Evolutionary conservation across 2,329 filamentous ascomycete species (phyloP).

Genomic region (Fusarium beomiforme): DNA sequence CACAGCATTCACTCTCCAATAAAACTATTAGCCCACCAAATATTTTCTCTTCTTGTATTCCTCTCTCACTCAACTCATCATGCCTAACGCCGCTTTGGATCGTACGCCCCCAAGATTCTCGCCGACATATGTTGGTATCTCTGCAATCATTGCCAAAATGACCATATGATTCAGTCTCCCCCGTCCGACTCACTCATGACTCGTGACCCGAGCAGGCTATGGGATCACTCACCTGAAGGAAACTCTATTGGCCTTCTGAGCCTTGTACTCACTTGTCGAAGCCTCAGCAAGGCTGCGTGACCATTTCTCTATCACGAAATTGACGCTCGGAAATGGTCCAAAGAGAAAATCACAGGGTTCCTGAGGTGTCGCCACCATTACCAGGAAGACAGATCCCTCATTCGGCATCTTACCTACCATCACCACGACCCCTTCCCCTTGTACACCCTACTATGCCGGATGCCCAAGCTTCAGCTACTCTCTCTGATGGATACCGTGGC

Average conservation of each 20-base stretch:
- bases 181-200: not conserved
- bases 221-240: not conserved
- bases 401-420: not conserved
- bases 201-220: not conserved
- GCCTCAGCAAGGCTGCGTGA: not conserved
- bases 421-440: rapidly evolving
- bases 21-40: not conserved
- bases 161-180: not conserved
- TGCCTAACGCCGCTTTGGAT: not conserved
- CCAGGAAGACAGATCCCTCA: rapidly evolving
- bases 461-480: not conserved
- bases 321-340: rapidly evolving
- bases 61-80: not conserved
- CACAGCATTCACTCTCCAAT: not conserved
- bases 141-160: not conserved
- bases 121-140: not conserved
- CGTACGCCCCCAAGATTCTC: not conserved
- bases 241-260: not conserved
- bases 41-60: not conserved
- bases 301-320: not conserved
- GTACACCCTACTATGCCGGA: not conserved
- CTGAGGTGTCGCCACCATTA: not conserved
- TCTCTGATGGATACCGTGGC: rapidly evolving
- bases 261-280: not conserved
- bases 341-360: not conserved